Evolutionary conservation across 441 rosid species (phyloP).

Genomic region (Biscutella auriculata): DNA sequence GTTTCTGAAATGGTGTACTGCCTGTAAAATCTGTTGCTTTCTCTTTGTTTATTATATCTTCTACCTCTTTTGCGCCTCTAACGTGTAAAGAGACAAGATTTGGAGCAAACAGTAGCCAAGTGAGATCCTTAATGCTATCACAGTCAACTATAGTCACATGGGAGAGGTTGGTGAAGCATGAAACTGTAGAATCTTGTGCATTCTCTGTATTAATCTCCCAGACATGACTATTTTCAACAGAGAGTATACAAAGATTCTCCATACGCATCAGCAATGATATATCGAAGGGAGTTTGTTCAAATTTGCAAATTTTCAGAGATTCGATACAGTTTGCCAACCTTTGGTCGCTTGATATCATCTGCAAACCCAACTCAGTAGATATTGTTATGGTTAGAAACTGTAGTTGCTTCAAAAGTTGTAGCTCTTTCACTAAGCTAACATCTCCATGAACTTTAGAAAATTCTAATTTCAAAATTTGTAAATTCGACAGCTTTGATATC

Average conservation of each 20-base stretch:
- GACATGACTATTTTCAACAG: not conserved
- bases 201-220: not conserved
- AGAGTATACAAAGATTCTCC: accelerated
- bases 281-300: not conserved
- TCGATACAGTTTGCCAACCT: not conserved
- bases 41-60: not conserved
- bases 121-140: constrained; percentile 3
- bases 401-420: not conserved
- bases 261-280: not conserved
- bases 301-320: accelerated
- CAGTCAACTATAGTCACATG: accelerated
- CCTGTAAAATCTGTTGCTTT: not conserved
- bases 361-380: not conserved
- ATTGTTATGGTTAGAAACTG: not conserved
- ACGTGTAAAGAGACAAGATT: not conserved
- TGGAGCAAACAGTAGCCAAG: constrained; percentile 20
- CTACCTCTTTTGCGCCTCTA: not conserved
- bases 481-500: constrained; percentile 9
- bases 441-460: not conserved
- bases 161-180: not conserved
- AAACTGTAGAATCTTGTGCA: too few relatives aligned
- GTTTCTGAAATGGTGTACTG: constrained; percentile 17
- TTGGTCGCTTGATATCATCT: not conserved
- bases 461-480: constrained; percentile 9
- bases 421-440: not conserved